phyloP scores from a whole-genome alignment of 192 early-diverging fungal genomes.

The Pilobolus umbonatus region DNA sequence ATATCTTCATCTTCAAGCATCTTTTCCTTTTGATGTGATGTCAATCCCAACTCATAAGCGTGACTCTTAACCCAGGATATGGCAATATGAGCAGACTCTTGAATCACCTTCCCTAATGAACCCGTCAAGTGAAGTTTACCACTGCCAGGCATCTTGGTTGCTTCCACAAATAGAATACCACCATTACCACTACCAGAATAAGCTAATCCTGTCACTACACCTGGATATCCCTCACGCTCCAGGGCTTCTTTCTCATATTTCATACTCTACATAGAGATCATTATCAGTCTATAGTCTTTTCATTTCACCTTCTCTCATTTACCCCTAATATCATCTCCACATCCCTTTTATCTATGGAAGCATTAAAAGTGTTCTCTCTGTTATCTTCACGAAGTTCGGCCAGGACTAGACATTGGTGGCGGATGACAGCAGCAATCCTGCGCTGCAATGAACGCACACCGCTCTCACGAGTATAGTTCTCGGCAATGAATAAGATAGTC shows the following conservation, averaged over 20 bases:
- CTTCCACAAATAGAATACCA: slow-evolving; percentile 77
- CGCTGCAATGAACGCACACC: slow-evolving; percentile 77
- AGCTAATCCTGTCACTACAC: slow-evolving; percentile 79
- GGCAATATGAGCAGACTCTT: slow-evolving; percentile 74
- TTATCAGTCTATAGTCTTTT: background rate
- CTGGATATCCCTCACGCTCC: slow-evolving; percentile 54
- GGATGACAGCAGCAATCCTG: slow-evolving; percentile 64
- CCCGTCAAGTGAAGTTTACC: slow-evolving; percentile 66
- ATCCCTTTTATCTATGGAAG: slow-evolving; percentile 38
- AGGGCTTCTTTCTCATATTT: slow-evolving; percentile 56
- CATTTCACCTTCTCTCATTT: background rate
- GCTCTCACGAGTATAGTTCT: slow-evolving; percentile 74
- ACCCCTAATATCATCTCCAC: slow-evolving; percentile 70
- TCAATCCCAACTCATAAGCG: slow-evolving; percentile 50
- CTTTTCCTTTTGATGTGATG: slow-evolving; percentile 28
- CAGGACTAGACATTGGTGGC: slow-evolving; percentile 65
- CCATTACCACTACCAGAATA: slow-evolving; percentile 71
- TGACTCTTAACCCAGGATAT: slow-evolving; percentile 72
- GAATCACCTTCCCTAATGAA: slow-evolving; percentile 75
- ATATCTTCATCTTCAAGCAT: slow-evolving; percentile 56
- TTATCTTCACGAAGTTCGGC: slow-evolving; percentile 51
- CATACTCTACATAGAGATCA: slow-evolving; percentile 29
- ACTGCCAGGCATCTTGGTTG: slow-evolving; percentile 68
- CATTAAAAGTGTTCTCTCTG: slow-evolving; percentile 36
- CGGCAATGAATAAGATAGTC: slow-evolving; percentile 57